Evolutionary conservation across 345 rosid species (phyloP), one percentile per base, ranked within the genome.

Genomic region (Chamaenerion angustifolium): DNA sequence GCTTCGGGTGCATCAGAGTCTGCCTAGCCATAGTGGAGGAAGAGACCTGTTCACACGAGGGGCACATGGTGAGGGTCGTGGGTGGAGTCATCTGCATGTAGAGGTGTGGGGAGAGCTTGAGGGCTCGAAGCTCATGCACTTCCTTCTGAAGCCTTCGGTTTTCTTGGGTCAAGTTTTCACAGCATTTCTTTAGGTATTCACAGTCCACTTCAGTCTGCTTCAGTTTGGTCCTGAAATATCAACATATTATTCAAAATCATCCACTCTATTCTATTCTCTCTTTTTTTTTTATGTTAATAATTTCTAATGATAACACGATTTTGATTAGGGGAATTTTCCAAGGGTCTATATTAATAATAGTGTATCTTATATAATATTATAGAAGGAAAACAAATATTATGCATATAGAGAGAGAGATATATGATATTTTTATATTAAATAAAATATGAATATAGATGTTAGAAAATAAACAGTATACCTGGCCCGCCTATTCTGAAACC

Each of bases 131-230:
- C 74, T 83, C 96, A 50, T 75, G 82, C 46, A 79, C 94, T 64
- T 87, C 96, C 71, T 83, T 87, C 37, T 79, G 96, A 61, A 87
- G 46, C 69, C 90, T 68, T 45, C 81, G 57, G 63, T 87, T 87
- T 56, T 87, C 96, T 48, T 70, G 83, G 0, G 81, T 83, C 8
- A 87, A 68, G 72, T 73, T 87, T 68, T 87, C 94, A 8, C 94
- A 87, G 54, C 87, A 79, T 56, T 83, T 56, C 67, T 77, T 87
- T 0, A 87, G 60, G 64, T 75, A 81, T 58, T 87, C 96, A 31
- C 96, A 87, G 43, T 87, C 96, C 0, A 83, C 87, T 66, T 87
- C 96, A 4, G 96, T 87, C 65, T 87, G 96, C 74, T 87, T 87
- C 70, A 79, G 62, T 70, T 87, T 87, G 0, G 96, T 87, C 80